Evolutionary conservation across 306 rosid species (phyloP).

Genomic region (Trichosanthes cucumerina): DNA sequence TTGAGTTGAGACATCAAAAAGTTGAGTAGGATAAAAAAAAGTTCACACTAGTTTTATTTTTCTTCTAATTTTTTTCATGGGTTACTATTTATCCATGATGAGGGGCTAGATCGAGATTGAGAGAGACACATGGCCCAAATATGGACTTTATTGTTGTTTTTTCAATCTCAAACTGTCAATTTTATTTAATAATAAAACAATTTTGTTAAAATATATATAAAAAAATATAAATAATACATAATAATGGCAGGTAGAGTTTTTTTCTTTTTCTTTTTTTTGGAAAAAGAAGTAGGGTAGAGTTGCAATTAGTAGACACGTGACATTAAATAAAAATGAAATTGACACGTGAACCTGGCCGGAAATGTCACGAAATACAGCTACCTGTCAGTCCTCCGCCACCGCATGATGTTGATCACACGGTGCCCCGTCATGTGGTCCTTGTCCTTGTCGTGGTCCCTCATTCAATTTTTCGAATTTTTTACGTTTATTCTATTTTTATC

Average conservation of each 20-base stretch:
- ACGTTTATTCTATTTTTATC: neutral
- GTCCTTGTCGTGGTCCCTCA: neutral
- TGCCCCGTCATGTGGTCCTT: neutral
- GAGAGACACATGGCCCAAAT: neutral
- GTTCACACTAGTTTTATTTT: too few species aligned
- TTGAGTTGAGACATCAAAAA: too few species aligned
- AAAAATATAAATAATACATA: neutral
- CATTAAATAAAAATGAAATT: neutral
- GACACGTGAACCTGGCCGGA: conserved; percentile 3
- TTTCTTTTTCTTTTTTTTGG: too few species aligned
- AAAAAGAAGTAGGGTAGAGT: neutral
- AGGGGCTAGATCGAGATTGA: neutral
- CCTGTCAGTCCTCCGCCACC: neutral
- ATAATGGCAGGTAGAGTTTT: neutral
- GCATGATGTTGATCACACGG: conserved; percentile 8
- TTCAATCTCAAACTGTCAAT: neutral
- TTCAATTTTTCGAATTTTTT: neutral
- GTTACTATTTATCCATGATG: too few species aligned
- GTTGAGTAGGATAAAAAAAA: too few species aligned
- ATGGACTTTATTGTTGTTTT: neutral
- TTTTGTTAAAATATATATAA: neutral
- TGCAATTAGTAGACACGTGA: neutral
- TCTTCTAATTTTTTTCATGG: too few species aligned
- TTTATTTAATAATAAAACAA: neutral
- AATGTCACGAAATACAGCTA: neutral